phyloP scores from a whole-genome alignment of 257 asterid genomes.

The Osmanthus fragrans region DNA sequence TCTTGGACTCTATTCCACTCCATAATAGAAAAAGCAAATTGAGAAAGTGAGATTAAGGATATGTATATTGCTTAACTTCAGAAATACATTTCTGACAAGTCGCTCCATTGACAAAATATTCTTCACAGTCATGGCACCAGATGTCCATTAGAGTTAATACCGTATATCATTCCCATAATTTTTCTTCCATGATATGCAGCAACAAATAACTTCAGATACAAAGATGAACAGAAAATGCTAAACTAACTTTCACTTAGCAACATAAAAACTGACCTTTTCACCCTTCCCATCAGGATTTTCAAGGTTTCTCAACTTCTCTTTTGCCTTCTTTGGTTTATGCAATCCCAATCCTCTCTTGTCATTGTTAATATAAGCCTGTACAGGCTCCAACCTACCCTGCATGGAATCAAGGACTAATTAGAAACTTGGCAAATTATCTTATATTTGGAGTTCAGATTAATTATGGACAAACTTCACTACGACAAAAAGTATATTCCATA shows the following conservation, averaged over 20 bases:
- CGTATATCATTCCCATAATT: background rate
- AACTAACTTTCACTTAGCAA: slow-evolving; percentile 6
- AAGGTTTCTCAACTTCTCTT: slow-evolving; percentile 22
- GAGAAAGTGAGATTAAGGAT: no score
- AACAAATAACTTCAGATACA: background rate
- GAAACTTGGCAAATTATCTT: background rate
- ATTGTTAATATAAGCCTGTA: slow-evolving; percentile 61
- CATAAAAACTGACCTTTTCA: slow-evolving; percentile 40
- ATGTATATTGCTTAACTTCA: no score
- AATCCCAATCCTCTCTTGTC: slow-evolving; percentile 91
- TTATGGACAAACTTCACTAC: background rate
- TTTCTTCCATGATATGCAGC: background rate
- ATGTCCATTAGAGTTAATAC: background rate
- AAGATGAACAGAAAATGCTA: slow-evolving; percentile 5
- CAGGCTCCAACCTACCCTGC: slow-evolving; percentile 95
- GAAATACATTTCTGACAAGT: no score
- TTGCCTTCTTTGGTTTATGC: slow-evolving; percentile 49
- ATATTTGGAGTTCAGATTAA: background rate
- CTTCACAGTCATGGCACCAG: no score
- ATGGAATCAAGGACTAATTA: slow-evolving; percentile 14
- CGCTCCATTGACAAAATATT: no score
- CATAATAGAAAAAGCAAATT: no score
- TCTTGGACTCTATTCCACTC: no score
- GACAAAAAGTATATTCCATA: background rate
- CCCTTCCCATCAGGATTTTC: slow-evolving; percentile 27